Conservation (phyloP, 352 stramenopile genomes). For the Plasmopara halstedii region DNA sequence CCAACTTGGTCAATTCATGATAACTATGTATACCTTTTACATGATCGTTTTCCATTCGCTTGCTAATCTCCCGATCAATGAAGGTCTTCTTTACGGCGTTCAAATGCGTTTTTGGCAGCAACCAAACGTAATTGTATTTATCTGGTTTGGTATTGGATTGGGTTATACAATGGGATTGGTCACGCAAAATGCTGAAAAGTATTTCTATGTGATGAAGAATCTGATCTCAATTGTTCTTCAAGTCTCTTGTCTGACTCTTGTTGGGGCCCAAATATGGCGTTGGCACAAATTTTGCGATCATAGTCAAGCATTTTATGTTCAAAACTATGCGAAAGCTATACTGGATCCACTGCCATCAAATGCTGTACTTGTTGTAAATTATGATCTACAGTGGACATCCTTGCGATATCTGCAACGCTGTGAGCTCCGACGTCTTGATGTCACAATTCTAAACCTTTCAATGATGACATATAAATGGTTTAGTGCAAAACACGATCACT, state of each 20-base stretch:
- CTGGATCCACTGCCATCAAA: constrained; percentile 74
- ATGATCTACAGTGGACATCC: constrained; percentile 89
- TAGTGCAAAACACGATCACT: constrained; percentile 57
- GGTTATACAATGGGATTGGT: constrained; percentile 17
- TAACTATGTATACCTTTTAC: constrained; percentile 82
- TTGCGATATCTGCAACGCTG: constrained; percentile 89
- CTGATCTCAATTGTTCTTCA: background rate
- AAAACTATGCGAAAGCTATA: constrained; percentile 78
- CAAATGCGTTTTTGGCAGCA: constrained; percentile 95
- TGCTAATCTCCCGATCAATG: constrained; percentile 89
- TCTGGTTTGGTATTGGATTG: constrained; percentile 71
- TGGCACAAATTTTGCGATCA: constrained; percentile 47
- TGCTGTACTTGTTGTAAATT: constrained; percentile 87
- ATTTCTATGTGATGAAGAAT: background rate
- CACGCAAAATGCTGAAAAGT: background rate
- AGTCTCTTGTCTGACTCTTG: constrained; percentile 14
- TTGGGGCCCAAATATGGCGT: constrained; percentile 23
- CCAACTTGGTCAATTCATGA: constrained; percentile 10
- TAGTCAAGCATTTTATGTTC: constrained; percentile 62
- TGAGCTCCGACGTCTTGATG: constrained; percentile 56
- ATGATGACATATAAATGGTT: constrained; percentile 90
- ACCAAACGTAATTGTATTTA: constrained; percentile 87
- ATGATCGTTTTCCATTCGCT: constrained; percentile 92
- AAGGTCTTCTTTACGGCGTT: constrained; percentile 90
- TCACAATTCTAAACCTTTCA: constrained; percentile 83